Conservation (phyloP, 257 asterid genomes). For the Cordia subcordata region DNA sequence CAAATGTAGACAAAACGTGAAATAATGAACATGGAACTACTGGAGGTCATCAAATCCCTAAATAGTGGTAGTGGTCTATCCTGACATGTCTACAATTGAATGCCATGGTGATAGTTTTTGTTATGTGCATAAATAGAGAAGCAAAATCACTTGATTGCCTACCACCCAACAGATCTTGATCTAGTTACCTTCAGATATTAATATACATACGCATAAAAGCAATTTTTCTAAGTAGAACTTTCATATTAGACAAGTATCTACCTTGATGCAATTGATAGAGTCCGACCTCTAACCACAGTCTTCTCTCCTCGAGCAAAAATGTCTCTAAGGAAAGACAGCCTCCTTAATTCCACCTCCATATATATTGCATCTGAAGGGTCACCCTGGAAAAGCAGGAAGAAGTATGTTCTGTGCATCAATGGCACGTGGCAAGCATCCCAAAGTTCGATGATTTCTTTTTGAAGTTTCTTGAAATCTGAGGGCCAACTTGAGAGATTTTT, state of each 20-base stretch:
- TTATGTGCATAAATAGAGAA: too few species aligned
- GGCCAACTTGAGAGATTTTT: constrained; percentile 59
- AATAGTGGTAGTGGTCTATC: too few species aligned
- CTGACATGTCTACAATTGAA: too few species aligned
- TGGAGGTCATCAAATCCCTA: too few species aligned
- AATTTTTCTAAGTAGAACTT: too few species aligned
- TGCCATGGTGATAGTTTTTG: too few species aligned
- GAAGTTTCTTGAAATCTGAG: constrained; percentile 69
- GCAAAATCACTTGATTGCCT: too few species aligned
- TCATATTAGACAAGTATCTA: constrained; percentile 11
- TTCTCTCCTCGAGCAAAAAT: constrained; percentile 55
- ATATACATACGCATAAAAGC: too few species aligned
- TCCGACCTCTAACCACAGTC: constrained; percentile 50
- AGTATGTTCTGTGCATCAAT: constrained; percentile 73
- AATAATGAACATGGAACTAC: too few species aligned
- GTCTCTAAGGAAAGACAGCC: constrained; percentile 64
- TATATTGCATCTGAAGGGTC: constrained; percentile 86
- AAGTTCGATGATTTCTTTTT: constrained; percentile 67
- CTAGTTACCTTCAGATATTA: too few species aligned
- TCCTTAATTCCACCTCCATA: constrained; percentile 80
- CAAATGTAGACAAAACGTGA: too few species aligned
- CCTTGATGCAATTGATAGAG: constrained; percentile 61
- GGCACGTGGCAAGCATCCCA: constrained; percentile 83
- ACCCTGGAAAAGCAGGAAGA: constrained; percentile 80
- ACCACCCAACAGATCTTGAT: too few species aligned